A percentile compares a stretch with the other conserved stretches of the same genome.
Evolutionary conservation across 805 yeast genomes (phyloP).

Genomic region (Tanozyma kutaoensis): DNA sequence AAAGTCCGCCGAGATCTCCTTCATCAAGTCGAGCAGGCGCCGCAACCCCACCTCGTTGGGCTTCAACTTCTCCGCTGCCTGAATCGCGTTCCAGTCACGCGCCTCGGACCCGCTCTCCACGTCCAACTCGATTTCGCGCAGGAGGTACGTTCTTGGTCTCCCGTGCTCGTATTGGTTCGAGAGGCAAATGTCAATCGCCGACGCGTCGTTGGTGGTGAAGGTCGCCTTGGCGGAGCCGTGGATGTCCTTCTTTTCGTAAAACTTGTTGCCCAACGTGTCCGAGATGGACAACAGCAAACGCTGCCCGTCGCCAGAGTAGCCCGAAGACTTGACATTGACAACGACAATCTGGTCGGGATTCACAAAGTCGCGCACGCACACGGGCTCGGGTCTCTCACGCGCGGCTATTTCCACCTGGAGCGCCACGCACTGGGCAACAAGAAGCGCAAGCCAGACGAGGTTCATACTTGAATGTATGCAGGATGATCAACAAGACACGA

Average conservation of each 20-base stretch:
- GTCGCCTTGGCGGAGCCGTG: slow-evolving; percentile 63
- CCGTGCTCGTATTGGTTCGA: slow-evolving; percentile 37
- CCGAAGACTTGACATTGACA: slow-evolving; percentile 63
- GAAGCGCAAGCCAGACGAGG: too few species aligned
- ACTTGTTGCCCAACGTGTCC: slow-evolving; percentile 79
- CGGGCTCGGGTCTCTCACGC: slow-evolving; percentile 34
- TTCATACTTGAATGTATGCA: too few species aligned
- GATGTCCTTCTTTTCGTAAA: slow-evolving; percentile 60
- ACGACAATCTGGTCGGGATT: slow-evolving; percentile 78
- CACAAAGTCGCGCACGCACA: slow-evolving; percentile 89
- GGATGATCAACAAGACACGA: too few species aligned
- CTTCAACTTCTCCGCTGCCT: slow-evolving; percentile 83
- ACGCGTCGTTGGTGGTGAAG: slow-evolving; percentile 70
- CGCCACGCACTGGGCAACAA: slow-evolving; percentile 16
- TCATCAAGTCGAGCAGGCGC: slow-evolving; percentile 73
- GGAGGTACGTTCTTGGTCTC: slow-evolving; percentile 24
- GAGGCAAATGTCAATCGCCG: slow-evolving; percentile 88
- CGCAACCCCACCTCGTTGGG: slow-evolving; percentile 88
- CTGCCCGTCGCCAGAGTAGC: slow-evolving; percentile 82
- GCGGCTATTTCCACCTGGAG: slow-evolving; percentile 45
- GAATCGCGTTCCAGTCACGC: slow-evolving; percentile 93
- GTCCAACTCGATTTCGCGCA: slow-evolving; percentile 76
- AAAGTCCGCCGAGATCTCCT: slow-evolving; percentile 68
- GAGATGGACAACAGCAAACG: slow-evolving; percentile 49
- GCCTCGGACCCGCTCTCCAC: slow-evolving; percentile 95